Base-by-base conservation (phyloP, 768 basidiomycete genomes). In the Boletus reticuloceps region DNA sequence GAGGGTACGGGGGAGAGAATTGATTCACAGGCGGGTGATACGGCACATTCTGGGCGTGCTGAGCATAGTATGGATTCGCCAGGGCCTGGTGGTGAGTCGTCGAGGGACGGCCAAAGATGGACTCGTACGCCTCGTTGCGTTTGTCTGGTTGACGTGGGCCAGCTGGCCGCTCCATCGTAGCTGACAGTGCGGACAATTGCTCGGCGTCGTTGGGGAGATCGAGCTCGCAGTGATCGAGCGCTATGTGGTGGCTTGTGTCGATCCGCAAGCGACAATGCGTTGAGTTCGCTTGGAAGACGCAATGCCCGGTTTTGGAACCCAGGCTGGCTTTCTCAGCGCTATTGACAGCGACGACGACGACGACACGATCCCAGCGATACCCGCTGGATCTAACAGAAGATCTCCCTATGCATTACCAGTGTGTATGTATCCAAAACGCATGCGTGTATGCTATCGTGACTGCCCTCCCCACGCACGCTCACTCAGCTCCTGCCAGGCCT, bases 41-140 rank as follows among this genome's bases (percentile, higher is more conserved):
- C 34, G 57, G 46, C 29, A 25, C 51, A 46, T 53, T 55, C 48
- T 61, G 58, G 31, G 47, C 41, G 47, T 59, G 61, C 47, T 68
- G 63, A 8, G 39, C 58, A 45, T 56, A 57, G 63, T 55, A 56
- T 41, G 59, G 52, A 39, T 37, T 31, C 38, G 39, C 51, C 42
- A 32, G 48, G 16, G 63, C 55, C 54, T 74, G 73, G 61, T 84
- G 85, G 69, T 84, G 83, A 32, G 75, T 60, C 44, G 77, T 73
- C 48, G 82, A 82, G 49, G 89, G 87, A 25, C 91, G 81, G 25
- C 90, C 90, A 72, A 94, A 94, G 74, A 94, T 92, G 66, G 86
- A 83, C 71, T 92, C 88, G 75, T 91, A 94, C 44, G 91, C 91
- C 52, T 84, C 82, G 71, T 82, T 76, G 50, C 91, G 86, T 68